Percentiles rank a stretch among this genome's conserved stretches.
phyloP scores from a whole-genome alignment of 306 rosid genomes.

The Spatholobus suberectus region DNA sequence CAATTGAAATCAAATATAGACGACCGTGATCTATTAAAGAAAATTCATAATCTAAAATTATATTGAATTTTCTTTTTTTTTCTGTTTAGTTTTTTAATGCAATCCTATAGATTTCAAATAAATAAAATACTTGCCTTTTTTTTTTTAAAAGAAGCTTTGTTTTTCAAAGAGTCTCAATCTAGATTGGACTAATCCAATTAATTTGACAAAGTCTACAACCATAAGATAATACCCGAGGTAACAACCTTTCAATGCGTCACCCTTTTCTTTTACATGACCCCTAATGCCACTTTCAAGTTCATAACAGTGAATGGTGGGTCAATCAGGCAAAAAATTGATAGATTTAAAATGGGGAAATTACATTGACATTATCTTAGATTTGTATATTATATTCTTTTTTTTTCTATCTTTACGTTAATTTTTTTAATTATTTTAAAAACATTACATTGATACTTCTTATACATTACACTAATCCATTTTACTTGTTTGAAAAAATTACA shows the following conservation, averaged over 20 bases:
- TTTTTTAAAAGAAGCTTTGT: neutral
- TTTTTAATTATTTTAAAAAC: no score
- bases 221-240: neutral
- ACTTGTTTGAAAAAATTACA: no score
- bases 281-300: neutral
- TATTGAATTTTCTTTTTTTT: neutral
- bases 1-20: neutral
- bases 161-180: neutral
- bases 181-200: neutral
- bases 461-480: no score
- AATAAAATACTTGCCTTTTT: neutral
- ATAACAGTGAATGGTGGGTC: neutral
- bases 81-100: neutral
- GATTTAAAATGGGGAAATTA: no score
- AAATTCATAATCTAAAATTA: neutral
- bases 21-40: neutral
- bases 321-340: neutral
- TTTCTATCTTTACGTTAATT: no score
- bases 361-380: no score
- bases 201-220: conserved; percentile 9
- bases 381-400: no score
- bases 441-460: no score
- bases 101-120: neutral
- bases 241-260: conserved; percentile 29
- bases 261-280: neutral